Evolutionary conservation across 2,329 filamentous ascomycete genomes (phyloP), one percentile per base, ranked within the genome.

Genomic region (Pestalotiopsis sp.): DNA sequence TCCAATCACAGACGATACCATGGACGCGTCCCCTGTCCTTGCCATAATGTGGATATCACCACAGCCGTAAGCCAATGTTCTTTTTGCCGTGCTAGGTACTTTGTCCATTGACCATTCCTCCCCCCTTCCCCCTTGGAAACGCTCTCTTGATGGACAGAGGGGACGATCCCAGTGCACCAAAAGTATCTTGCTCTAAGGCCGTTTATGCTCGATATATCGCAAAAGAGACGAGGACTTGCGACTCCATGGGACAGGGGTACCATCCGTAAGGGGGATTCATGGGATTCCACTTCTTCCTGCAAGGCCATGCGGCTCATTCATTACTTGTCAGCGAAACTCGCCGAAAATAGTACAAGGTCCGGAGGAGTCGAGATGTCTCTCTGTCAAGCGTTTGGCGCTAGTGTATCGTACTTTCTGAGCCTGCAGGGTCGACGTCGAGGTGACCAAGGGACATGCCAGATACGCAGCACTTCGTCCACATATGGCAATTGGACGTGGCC

Each of bases 371-470:
- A 27, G 36, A 39, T 20, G 17, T 27, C 14, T 36, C 14, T 39
- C 20, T 27, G 59, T 38, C 11, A 39, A 36, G 14, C n/a, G 25
- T 62, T 62, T 62, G 59, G 20, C 59, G 59, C 59, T 62, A 62
- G 36, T 20, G 59, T 39, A 62, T 36, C 59, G 59, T 62, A 62
- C 59, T 62, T 62, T 62, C 25, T 27, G 59, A 31, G 12, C 27
- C 25, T 39, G 17, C 27, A 62, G 20, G 59, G 36, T 20, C 59
- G 17, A 62, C 5, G n/a, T 62, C 20, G 27, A 39, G n/a, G n/a
- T 17, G 17, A 62, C 20, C 14, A 36, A 62, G 9, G 23, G 27
- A 23, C 31, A 62, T 20, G 59, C 36, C 27, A 20, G 36, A 36
- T 23, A 38, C 7, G 38, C 11, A 23, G 23, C 20, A 27, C 20